Conservation (phyloP, 352 stramenopile species). For the Pythium aquatile region DNA sequence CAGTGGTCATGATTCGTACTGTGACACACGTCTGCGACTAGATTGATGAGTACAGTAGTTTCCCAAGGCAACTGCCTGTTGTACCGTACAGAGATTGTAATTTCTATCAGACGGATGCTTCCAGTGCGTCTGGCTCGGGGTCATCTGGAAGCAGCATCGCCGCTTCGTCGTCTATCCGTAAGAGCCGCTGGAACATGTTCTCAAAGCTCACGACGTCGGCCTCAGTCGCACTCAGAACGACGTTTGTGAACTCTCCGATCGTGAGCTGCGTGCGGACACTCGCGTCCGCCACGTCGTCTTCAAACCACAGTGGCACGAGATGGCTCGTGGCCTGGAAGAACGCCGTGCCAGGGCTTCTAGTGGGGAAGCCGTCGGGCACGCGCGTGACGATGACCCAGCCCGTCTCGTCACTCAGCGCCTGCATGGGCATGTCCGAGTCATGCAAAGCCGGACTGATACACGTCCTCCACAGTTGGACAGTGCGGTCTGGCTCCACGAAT, state of each 20-base stretch:
- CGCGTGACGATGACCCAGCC: conserved; percentile 8
- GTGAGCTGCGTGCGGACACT: neutral
- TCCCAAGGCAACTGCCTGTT: no score
- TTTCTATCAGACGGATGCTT: no score
- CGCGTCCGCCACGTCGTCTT: neutral
- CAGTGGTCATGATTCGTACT: no score
- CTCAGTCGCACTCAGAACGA: neutral
- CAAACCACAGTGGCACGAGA: conserved; percentile 9
- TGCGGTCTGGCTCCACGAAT: conserved; percentile 11
- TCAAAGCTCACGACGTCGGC: no score
- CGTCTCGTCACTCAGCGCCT: conserved; percentile 15
- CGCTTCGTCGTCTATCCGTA: no score
- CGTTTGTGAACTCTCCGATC: conserved; percentile 7
- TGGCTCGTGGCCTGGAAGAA: conserved; percentile 5
- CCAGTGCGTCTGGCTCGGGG: no score
- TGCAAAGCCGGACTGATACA: conserved; percentile 7
- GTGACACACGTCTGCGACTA: no score
- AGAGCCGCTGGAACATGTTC: no score
- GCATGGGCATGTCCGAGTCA: neutral
- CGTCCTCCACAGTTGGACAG: conserved; percentile 11
- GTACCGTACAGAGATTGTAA: no score
- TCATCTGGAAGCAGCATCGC: no score
- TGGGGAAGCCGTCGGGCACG: conserved; percentile 1
- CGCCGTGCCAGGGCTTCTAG: conserved; percentile 6
- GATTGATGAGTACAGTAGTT: no score